These are phyloP conservation scores for Tulasnella sp. DNA, from an alignment of 768 basidiomycete genomes.

Conservation along the genomic window DNA sequence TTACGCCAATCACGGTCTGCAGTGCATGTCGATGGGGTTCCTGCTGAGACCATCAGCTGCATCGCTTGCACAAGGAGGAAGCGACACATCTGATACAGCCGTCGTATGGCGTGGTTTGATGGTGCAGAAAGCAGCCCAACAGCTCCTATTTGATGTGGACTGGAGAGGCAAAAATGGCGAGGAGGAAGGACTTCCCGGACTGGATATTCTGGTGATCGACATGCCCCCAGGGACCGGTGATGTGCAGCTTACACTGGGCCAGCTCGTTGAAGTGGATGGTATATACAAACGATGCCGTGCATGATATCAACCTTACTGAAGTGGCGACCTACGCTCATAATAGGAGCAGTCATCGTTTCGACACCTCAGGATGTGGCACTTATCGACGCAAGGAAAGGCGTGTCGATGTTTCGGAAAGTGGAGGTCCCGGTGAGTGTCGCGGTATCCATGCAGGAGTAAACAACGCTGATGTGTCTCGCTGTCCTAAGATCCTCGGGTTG, in stretches of 20 bases:
- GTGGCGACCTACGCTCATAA: neutral
- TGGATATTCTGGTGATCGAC: conserved; percentile 86
- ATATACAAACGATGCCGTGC: conserved; percentile 19
- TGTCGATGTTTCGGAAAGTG: conserved; percentile 85
- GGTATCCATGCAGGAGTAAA: neutral
- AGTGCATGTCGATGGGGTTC: conserved; percentile 97
- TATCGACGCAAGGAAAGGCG: conserved; percentile 83
- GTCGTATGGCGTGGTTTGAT: conserved; percentile 95
- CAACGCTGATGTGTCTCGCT: neutral
- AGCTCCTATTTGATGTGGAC: conserved; percentile 91
- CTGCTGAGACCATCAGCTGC: conserved; percentile 48
- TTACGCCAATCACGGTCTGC: conserved; percentile 75
- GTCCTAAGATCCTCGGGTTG: conserved; percentile 67
- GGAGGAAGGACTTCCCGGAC: conserved; percentile 32
- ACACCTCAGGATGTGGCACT: conserved; percentile 94
- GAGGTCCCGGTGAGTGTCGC: conserved; percentile 61
- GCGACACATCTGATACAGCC: conserved; percentile 46
- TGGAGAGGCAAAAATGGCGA: conserved; percentile 44
- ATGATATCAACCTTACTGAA: neutral
- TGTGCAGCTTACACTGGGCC: conserved; percentile 83
- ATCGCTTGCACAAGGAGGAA: conserved; percentile 30
- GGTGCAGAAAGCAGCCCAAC: conserved; percentile 97
- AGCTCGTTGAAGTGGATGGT: conserved; percentile 79
- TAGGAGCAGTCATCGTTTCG: conserved; percentile 87
- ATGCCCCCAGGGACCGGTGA: conserved; percentile 98